Conservation (phyloP, 2,329 filamentous ascomycete species). For the Blumeriella jaapii region DNA sequence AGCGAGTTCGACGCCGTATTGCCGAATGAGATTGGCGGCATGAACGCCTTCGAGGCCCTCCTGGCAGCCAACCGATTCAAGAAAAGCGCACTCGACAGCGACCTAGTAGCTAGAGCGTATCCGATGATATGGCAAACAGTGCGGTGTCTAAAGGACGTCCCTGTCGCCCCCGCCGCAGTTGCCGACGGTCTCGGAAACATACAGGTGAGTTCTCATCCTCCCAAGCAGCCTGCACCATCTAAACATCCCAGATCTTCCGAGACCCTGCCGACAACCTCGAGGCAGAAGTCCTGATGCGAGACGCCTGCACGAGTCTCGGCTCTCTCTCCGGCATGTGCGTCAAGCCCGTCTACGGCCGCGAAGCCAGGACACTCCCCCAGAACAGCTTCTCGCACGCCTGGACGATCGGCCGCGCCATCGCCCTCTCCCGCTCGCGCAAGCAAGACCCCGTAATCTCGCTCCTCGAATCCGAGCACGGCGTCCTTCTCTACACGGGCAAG, state of each 20-base stretch:
- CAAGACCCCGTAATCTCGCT: constrained; percentile 19
- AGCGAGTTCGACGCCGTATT: constrained; percentile 39
- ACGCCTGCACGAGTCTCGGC: constrained; percentile 20
- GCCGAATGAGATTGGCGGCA: constrained; percentile 54
- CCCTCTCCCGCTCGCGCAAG: constrained; percentile 26
- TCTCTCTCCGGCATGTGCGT: constrained; percentile 22
- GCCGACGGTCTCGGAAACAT: constrained; percentile 17
- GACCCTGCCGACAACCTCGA: constrained; percentile 16
- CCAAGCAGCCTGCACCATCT: neutral
- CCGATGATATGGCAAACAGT: constrained; percentile 26
- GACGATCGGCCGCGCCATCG: constrained; percentile 48
- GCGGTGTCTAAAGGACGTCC: constrained; percentile 20
- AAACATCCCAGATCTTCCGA: constrained; percentile 14
- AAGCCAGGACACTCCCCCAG: constrained; percentile 22
- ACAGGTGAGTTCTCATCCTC: constrained; percentile 8
- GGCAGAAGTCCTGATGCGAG: constrained; percentile 23
- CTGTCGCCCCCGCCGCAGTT: constrained; percentile 21
- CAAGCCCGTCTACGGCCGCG: constrained; percentile 19
- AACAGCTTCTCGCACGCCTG: constrained; percentile 28
- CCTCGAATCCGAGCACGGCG: constrained; percentile 20
- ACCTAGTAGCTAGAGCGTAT: constrained; percentile 25
- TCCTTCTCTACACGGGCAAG: constrained; percentile 24
- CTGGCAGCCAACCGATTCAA: constrained; percentile 20
- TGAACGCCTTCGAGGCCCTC: constrained; percentile 36
- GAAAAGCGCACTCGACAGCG: constrained; percentile 22